phyloP scores from a whole-genome alignment of 495 filamentous ascomycete species.

The Terfezia boudieri region DNA sequence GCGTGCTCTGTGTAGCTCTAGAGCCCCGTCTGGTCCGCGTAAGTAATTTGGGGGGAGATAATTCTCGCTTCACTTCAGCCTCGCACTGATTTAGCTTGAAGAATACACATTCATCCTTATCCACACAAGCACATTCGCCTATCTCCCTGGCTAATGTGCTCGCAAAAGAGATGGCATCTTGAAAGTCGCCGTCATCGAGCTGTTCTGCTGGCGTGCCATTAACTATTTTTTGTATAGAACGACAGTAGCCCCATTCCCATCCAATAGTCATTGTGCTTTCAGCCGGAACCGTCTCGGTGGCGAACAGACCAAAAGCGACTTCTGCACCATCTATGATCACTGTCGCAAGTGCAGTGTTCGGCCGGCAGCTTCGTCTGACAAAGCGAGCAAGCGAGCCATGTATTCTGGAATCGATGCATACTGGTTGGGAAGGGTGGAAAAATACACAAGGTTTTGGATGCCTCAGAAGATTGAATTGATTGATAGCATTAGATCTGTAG shows the following conservation, averaged over 20 bases:
- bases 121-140: conserved; percentile 15
- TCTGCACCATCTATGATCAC: conserved; percentile 43
- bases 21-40: not conserved
- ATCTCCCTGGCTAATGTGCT: conserved; percentile 9
- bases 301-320: conserved; percentile 82
- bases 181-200: conserved; percentile 25
- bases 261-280: conserved; percentile 40
- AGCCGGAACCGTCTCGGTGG: conserved; percentile 40
- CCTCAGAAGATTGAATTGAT: conserved; percentile 51
- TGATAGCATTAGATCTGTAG: conserved; percentile 47
- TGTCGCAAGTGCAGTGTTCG: conserved; percentile 63
- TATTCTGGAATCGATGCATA: conserved; percentile 74
- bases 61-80: not conserved
- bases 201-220: conserved; percentile 20
- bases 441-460: conserved; percentile 72
- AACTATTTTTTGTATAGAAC: conserved; percentile 21
- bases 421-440: conserved; percentile 56
- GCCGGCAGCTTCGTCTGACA: conserved; percentile 65
- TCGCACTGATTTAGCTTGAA: conserved; percentile 4
- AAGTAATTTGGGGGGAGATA: not conserved
- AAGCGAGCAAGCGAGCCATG: conserved; percentile 72
- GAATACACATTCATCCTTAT: conserved; percentile 9
- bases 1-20: not conserved
- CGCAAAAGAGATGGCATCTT: conserved; percentile 20
- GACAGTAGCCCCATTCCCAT: conserved; percentile 34